A percentile compares a stretch with the other conserved stretches of the same genome.
Evolutionary conservation across 1,284 basidiomycete genomes (phyloP).

Genomic region (Cerioporus squamosus): DNA sequence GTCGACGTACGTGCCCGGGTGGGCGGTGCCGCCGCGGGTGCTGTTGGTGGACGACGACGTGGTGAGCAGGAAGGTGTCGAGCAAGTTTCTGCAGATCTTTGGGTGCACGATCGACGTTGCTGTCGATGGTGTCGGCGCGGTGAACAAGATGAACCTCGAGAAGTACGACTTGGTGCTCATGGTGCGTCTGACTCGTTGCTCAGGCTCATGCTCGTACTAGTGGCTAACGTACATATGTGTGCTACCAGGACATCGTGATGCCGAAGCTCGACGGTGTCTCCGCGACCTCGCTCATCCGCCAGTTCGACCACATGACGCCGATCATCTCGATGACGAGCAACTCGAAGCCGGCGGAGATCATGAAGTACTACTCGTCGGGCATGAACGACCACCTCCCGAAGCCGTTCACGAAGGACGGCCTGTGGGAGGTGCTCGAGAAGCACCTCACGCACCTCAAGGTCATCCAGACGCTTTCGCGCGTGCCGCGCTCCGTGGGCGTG

Average conservation of each 20-base stretch:
- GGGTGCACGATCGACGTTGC: slow-evolving; percentile 95
- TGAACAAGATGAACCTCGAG: slow-evolving; percentile 95
- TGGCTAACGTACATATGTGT: neutral
- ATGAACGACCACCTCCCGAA: slow-evolving; percentile 99
- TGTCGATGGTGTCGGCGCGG: slow-evolving; percentile 91
- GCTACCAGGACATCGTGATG: slow-evolving; percentile 88
- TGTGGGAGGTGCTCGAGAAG: slow-evolving; percentile 95
- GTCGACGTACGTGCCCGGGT: slow-evolving; percentile 85
- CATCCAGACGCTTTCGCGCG: slow-evolving; percentile 79
- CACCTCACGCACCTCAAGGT: slow-evolving; percentile 93
- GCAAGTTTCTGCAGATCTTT: slow-evolving; percentile 95
- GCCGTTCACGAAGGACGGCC: slow-evolving; percentile 92
- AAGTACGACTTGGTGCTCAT: slow-evolving; percentile 95
- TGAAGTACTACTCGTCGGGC: slow-evolving; percentile 89
- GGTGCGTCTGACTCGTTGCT: slow-evolving; percentile 52
- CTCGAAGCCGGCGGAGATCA: slow-evolving; percentile 88
- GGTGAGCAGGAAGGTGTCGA: slow-evolving; percentile 85
- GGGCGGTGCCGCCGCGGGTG: slow-evolving; percentile 87
- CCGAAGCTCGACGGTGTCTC: slow-evolving; percentile 90
- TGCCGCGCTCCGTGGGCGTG: slow-evolving; percentile 75
- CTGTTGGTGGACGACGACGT: slow-evolving; percentile 96
- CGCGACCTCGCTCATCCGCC: slow-evolving; percentile 91
- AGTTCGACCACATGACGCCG: slow-evolving; percentile 93
- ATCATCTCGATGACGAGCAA: slow-evolving; percentile 98
- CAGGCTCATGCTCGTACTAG: neutral